Evolutionary conservation across 208 protist genomes (phyloP).

Genomic region (Novymonas esmeraldas): DNA sequence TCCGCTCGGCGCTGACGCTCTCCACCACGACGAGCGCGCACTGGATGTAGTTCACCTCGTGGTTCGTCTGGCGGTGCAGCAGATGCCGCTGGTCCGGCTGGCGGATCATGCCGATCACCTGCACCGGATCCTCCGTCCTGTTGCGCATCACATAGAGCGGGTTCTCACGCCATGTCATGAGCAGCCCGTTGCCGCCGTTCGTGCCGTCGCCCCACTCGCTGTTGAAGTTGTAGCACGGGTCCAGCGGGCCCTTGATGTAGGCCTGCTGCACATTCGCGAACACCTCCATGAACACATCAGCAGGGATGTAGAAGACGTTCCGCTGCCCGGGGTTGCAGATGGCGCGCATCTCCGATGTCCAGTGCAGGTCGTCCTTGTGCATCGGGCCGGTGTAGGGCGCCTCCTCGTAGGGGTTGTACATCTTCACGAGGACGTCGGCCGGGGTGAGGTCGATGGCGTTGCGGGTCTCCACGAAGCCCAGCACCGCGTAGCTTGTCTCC

Average conservation of each 20-base stretch:
- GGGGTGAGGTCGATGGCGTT: slow-evolving; percentile 44
- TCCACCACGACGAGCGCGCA: slow-evolving; percentile 59
- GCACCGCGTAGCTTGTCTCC: slow-evolving; percentile 64
- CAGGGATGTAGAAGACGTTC: slow-evolving; percentile 72
- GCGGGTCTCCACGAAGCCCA: slow-evolving; percentile 49
- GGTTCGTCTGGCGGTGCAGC: slow-evolving; percentile 62
- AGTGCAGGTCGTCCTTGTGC: slow-evolving; percentile 52
- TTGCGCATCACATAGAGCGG: slow-evolving; percentile 70
- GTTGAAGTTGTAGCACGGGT: slow-evolving; percentile 63
- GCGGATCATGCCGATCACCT: slow-evolving; percentile 74
- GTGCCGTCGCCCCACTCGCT: slow-evolving; percentile 71
- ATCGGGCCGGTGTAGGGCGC: slow-evolving; percentile 66
- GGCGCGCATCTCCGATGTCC: slow-evolving; percentile 46
- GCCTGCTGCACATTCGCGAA: slow-evolving; percentile 58
- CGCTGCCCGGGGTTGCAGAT: slow-evolving; percentile 44
- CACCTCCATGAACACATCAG: slow-evolving; percentile 49
- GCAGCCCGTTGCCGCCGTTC: slow-evolving; percentile 64
- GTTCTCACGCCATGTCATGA: slow-evolving; percentile 73
- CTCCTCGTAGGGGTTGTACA: slow-evolving; percentile 78
- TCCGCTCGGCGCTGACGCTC: slow-evolving; percentile 34
- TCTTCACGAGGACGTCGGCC: slow-evolving; percentile 63
- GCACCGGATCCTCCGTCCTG: slow-evolving; percentile 44
- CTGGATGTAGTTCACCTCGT: slow-evolving; percentile 77
- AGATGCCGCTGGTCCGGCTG: slow-evolving; percentile 81
- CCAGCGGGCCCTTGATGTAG: slow-evolving; percentile 36